Evolutionary conservation across 148 eudicot genomes (phyloP).

Genomic region (Diospyros kaki): DNA sequence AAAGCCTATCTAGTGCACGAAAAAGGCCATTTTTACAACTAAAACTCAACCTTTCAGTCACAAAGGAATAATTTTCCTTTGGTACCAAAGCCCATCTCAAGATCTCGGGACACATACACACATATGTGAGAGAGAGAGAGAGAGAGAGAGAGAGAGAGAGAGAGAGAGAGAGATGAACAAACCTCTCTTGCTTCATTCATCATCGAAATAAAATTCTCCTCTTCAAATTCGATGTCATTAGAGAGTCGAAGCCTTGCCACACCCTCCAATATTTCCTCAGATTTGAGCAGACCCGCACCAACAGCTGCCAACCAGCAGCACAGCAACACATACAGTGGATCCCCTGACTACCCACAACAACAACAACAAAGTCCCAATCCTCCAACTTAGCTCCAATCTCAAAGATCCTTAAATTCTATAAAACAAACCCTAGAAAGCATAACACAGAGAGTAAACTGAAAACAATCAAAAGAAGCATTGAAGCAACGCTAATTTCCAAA

Average conservation of each 20-base stretch:
- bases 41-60: too few species aligned
- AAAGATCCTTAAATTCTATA: too few species aligned
- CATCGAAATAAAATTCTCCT: constrained; percentile 74
- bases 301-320: constrained; percentile 98
- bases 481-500: neutral
- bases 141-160: neutral
- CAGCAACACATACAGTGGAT: constrained; percentile 67
- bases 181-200: constrained; percentile 90
- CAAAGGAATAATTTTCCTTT: too few species aligned
- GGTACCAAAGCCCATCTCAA: too few species aligned
- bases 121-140: too few species aligned
- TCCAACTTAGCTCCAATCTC: neutral
- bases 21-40: too few species aligned
- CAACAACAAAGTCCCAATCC: neutral
- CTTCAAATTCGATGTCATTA: constrained; percentile 86
- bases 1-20: too few species aligned
- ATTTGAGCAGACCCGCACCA: constrained; percentile 91
- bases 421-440: neutral
- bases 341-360: constrained; percentile 51
- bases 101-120: too few species aligned
- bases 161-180: constrained; percentile 14
- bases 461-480: neutral
- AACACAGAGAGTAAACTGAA: neutral
- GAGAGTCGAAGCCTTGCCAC: constrained; percentile 81
- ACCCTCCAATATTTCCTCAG: constrained; percentile 94